Evolutionary conservation across 2,329 filamentous ascomycete genomes (phyloP), one percentile per base, ranked within the genome.

Genomic region (Keithomyces neogunnii): DNA sequence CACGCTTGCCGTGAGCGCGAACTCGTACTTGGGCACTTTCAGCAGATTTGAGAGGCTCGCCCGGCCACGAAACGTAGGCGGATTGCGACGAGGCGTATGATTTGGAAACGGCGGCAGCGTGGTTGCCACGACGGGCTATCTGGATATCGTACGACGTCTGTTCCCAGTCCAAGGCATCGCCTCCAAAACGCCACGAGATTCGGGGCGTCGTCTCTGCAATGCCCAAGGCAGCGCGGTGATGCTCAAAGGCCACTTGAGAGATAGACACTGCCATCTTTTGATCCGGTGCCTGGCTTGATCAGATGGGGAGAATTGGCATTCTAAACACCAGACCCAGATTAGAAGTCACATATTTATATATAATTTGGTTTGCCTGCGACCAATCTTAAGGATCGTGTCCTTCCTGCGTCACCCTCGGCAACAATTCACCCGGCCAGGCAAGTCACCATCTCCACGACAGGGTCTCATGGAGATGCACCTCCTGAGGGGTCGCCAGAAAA

Each of bases 181-280:
- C 69, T 3, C 63, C 62, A 45, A 76, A 74, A 4, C 66, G 57
- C 73, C 74, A 77, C 1, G 73, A 75, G 43, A 77, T 69, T 0
- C 74, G 65, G 7, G 74, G 74, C 8, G 62, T 49, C 0, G 62
- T 57, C 50, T 76, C 72, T 2, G 64, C 70, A 31, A 77, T 74
- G 5, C 74, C 74, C 3, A 76, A 56, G 19, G 69, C 63, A 3
- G 58, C 51, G 1, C 62, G 63, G 36, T 74, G 69, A 47, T 74
- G 71, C 56, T 74, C 71, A 49, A 74, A 73, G 2, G 61, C 64
- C 8, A 74, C 51, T 36, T 65, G 61, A 0, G 65, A 63, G 9
- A 73, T 70, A 8, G 65, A 63, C 4, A 72, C 62, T 35, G 67
- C 61, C 69, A 71, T 72, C 11, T 26, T 29, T 19, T 19, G 19